Percentiles rank a stretch among this genome's conserved stretches.
phyloP scores from a whole-genome alignment of 2,329 filamentous ascomycete species.

The Monilinia polystroma region DNA sequence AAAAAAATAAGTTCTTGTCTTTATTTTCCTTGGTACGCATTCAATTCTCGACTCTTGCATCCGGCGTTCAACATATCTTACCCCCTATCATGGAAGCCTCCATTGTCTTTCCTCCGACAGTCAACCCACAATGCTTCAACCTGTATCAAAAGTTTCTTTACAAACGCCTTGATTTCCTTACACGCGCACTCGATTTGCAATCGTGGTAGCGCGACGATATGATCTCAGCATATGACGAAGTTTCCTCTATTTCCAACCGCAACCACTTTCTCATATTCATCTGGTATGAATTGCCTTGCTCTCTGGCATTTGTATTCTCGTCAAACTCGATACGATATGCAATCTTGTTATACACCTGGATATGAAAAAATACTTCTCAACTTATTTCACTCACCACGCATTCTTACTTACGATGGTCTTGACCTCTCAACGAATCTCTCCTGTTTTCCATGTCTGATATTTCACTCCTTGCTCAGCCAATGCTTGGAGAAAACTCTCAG shows the following conservation, averaged over 20 bases:
- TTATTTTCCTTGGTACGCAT: conserved; percentile 8
- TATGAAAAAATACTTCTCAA: background rate
- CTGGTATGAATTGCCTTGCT: background rate
- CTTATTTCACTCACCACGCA: background rate
- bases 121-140: background rate
- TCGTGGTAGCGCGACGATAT: background rate
- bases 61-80: conserved; percentile 11
- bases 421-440: background rate
- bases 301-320: background rate
- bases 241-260: background rate
- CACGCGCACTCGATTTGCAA: background rate
- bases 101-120: background rate
- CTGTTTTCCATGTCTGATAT: background rate
- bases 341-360: background rate
- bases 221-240: background rate
- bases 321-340: background rate
- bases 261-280: background rate
- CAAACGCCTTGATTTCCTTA: conserved; percentile 1
- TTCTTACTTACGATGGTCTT: background rate
- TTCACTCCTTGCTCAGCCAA: background rate
- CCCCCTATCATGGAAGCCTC: background rate
- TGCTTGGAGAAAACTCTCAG: background rate
- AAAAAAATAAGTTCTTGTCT: background rate
- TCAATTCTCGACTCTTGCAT: conserved; percentile 10
- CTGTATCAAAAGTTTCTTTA: conserved; percentile 13